Percentiles rank a stretch among this genome's conserved stretches.
Evolutionary conservation across 2,329 filamentous ascomycete species (phyloP).

Genomic region (Verticillium albo-atrum): DNA sequence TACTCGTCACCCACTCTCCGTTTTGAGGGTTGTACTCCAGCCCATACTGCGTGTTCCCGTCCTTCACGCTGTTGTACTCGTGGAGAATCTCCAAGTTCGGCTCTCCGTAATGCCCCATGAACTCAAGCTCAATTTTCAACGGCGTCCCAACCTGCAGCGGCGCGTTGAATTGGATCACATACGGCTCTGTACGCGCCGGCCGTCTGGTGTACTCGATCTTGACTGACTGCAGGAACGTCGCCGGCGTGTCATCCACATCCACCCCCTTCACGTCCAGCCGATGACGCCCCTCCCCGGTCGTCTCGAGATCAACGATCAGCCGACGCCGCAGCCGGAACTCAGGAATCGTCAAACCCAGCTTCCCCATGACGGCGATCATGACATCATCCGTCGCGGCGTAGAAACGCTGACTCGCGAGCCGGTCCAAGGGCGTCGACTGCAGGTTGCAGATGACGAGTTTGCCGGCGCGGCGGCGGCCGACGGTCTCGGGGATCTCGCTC

Average conservation of each 20-base stretch:
- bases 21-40: slow-evolving; percentile 22
- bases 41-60: slow-evolving; percentile 14
- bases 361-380: slow-evolving; percentile 34
- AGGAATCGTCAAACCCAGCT: slow-evolving; percentile 29
- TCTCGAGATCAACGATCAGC: slow-evolving; percentile 22
- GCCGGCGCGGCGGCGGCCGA: slow-evolving; percentile 20
- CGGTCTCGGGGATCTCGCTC: slow-evolving; percentile 31
- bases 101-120: slow-evolving; percentile 43
- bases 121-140: slow-evolving; percentile 35
- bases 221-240: slow-evolving; percentile 33
- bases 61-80: slow-evolving; percentile 7
- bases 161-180: slow-evolving; percentile 27
- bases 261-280: slow-evolving; percentile 27
- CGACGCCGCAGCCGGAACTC: slow-evolving; percentile 30
- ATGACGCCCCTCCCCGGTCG: slow-evolving; percentile 12
- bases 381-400: slow-evolving; percentile 31
- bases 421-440: slow-evolving; percentile 36
- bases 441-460: slow-evolving; percentile 41
- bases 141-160: slow-evolving; percentile 14
- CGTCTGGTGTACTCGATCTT: slow-evolving; percentile 32
- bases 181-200: slow-evolving; percentile 28
- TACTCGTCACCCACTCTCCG: slow-evolving; percentile 16
- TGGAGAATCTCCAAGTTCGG: slow-evolving; percentile 28
- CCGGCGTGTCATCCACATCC: slow-evolving; percentile 35
- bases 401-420: slow-evolving; percentile 24